Evolutionary conservation across 1,284 basidiomycete genomes (phyloP), one percentile per base, ranked within the genome.

Genomic region (Pseudozyma flocculosa): DNA sequence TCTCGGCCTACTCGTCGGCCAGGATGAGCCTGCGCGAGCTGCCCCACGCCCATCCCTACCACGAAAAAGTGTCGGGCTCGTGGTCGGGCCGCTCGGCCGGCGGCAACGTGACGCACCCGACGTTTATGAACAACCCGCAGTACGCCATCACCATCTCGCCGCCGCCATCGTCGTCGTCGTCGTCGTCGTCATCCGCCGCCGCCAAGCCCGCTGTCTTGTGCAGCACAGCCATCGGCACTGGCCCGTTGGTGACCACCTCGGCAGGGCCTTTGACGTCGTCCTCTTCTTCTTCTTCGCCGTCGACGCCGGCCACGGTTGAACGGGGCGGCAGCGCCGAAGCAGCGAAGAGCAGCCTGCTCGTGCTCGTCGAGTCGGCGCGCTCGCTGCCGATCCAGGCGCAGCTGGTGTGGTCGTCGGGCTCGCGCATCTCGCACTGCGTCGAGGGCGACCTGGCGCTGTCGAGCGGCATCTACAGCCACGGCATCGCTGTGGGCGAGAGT

Each of bases 111-210:
- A 84, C 84, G 0, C 82, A 86, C 64, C 84, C 89, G 0, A 87
- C 87, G 0, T 95, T 90, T 79, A 88, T 93, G 85, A 79, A 84
- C 52, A 97, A 97, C 73, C 93, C 93, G 0, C 92, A 96, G 74
- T 96, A 89, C 76, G 82, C 83, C 43, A 79, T 96, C 4, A 81
- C 78, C 2, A 79, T 93, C 14, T 79, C 82, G 49, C 78, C 83
- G 0, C 72, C 78, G 8, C 75, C 39, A 2, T 45, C 34, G 52
- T 48, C 5, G 34, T 44, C 9, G 36, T 44, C 3, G 47, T 29
- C 10, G 9, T n/a, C n/a, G n/a, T n/a, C n/a, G n/a, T n/a, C n/a
- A n/a, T n/a, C n/a, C n/a, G n/a, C n/a, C n/a, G n/a, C n/a, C n/a
- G n/a, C n/a, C n/a, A n/a, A n/a, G n/a, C n/a, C n/a, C n/a, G n/a